A percentile compares a stretch with the other conserved stretches of the same genome.
Evolutionary conservation across 2,329 filamentous ascomycete species (phyloP).

Genomic region (Aspergillus sp.): DNA sequence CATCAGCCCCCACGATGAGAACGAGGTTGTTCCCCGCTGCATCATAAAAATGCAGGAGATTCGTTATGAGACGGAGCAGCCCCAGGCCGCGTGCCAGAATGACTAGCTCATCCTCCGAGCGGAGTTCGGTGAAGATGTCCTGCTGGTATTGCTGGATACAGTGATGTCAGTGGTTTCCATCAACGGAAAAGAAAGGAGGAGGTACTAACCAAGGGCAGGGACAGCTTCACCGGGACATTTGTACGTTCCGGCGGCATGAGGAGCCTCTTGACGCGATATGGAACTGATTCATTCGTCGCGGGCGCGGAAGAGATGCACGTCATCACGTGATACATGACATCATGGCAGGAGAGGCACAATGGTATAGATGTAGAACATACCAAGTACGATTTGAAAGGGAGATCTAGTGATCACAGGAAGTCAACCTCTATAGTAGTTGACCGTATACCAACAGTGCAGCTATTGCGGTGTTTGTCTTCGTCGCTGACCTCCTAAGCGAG

Average conservation of each 20-base stretch:
- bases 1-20: slow-evolving; percentile 82
- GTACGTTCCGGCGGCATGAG: slow-evolving; percentile 44
- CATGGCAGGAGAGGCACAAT: too few species aligned
- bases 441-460: too few species aligned
- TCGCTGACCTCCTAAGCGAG: too few species aligned
- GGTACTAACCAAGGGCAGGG: slow-evolving; percentile 55
- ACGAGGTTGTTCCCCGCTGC: slow-evolving; percentile 92
- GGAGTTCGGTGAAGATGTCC: slow-evolving; percentile 86
- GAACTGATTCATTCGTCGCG: slow-evolving; percentile 11
- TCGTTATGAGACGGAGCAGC: slow-evolving; percentile 88
- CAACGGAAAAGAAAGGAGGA: background rate
- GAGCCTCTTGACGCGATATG: slow-evolving; percentile 26
- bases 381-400: too few species aligned
- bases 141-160: slow-evolving; percentile 75
- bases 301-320: slow-evolving; percentile 13
- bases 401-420: too few species aligned
- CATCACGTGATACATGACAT: slow-evolving; percentile 24
- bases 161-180: slow-evolving; percentile 13
- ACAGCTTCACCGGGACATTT: slow-evolving; percentile 59
- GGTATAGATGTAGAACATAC: too few species aligned
- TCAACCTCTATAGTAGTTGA: too few species aligned
- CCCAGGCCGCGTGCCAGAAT: slow-evolving; percentile 89
- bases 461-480: too few species aligned
- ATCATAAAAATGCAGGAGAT: slow-evolving; percentile 94
- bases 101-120: slow-evolving; percentile 88